Conservation (phyloP, 176 grass and related monocot species). For the Echinochloa phyllopogon region DNA sequence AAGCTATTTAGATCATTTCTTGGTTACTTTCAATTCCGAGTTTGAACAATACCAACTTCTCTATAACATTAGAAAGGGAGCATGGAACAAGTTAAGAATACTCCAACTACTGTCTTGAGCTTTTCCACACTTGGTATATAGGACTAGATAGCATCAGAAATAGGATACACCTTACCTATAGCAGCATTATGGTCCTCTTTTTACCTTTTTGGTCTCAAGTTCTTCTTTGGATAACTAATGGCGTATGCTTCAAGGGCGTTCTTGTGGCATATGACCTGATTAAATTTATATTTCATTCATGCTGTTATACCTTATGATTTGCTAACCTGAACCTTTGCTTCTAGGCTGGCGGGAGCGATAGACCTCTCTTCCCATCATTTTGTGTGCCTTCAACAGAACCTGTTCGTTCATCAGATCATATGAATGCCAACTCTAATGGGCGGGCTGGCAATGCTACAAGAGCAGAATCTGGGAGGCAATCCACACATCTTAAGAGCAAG, state of each 20-base stretch:
- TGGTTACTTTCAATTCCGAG: neutral
- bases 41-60: neutral
- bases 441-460: conserved; percentile 9
- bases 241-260: neutral
- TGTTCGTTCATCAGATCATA: conserved; percentile 44
- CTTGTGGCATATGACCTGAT: neutral
- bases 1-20: neutral
- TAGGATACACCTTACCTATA: conserved; percentile 12
- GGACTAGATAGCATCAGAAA: conserved; percentile 4
- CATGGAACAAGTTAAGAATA: neutral
- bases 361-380: conserved; percentile 59
- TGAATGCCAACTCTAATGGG: conserved; percentile 43
- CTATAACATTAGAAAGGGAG: neutral
- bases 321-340: conserved; percentile 32
- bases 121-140: neutral
- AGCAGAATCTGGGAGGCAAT: conserved; percentile 50
- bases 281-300: neutral
- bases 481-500: conserved; percentile 44
- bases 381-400: conserved; percentile 53
- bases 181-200: neutral
- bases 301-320: neutral
- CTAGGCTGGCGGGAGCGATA: conserved; percentile 61
- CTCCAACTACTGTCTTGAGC: neutral
- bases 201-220: neutral
- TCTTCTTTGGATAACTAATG: neutral